phyloP scores from a whole-genome alignment of 805 yeast species.

The Yamadazyma laniorum region DNA sequence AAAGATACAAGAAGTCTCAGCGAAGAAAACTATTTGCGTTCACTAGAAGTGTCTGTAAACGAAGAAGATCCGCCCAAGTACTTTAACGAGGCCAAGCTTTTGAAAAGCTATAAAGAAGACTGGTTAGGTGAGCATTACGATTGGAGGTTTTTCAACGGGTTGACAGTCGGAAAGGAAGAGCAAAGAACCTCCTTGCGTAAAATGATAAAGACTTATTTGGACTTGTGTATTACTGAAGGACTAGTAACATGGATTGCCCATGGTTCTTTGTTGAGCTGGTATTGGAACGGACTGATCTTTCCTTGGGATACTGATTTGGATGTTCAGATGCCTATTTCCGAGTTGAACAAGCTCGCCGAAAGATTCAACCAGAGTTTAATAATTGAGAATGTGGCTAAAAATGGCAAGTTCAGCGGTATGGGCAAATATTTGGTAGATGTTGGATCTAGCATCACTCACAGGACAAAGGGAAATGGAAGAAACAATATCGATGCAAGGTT shows the following conservation, averaged over 20 bases:
- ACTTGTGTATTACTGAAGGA: slow-evolving; percentile 46
- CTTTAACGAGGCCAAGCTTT: slow-evolving; percentile 29
- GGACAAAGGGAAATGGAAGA: slow-evolving; percentile 55
- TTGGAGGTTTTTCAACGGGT: slow-evolving; percentile 36
- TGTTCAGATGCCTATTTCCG: slow-evolving; percentile 56
- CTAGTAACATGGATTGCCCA: slow-evolving; percentile 62
- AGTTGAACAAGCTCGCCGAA: slow-evolving; percentile 46
- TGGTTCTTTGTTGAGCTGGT: slow-evolving; percentile 62
- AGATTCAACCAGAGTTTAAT: slow-evolving; percentile 49
- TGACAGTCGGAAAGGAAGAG: slow-evolving; percentile 30
- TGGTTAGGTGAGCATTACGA: slow-evolving; percentile 37
- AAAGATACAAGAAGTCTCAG: slow-evolving; percentile 14
- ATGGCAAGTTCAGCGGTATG: slow-evolving; percentile 42
- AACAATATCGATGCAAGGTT: slow-evolving; percentile 74
- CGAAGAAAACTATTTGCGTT: slow-evolving; percentile 18
- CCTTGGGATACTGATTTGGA: slow-evolving; percentile 73
- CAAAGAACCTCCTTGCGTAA: slow-evolving; percentile 45
- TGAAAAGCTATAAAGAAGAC: slow-evolving; percentile 15
- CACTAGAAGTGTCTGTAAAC: slow-evolving; percentile 17
- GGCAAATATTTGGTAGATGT: slow-evolving; percentile 52
- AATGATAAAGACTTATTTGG: slow-evolving; percentile 50
- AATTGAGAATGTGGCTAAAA: slow-evolving; percentile 37
- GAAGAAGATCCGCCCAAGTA: slow-evolving; percentile 26
- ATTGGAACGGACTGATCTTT: slow-evolving; percentile 59
- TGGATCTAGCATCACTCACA: slow-evolving; percentile 51